A percentile compares a stretch with the other conserved stretches of the same genome.
phyloP scores from a whole-genome alignment of 495 filamentous ascomycete species.

The Bacidia gigantensis region DNA sequence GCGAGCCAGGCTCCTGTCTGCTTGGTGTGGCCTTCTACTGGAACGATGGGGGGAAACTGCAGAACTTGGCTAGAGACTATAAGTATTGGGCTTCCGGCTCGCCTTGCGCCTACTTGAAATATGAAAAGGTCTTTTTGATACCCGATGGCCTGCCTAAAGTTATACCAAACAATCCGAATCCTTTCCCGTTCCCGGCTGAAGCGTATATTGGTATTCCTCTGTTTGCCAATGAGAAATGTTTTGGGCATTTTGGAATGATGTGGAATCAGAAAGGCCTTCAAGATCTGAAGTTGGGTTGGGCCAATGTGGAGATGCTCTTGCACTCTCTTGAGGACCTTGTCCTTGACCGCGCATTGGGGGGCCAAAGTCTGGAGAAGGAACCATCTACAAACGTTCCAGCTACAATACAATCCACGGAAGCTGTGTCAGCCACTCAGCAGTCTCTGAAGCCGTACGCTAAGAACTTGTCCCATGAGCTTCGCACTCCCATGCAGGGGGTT shows the following conservation, averaged over 20 bases:
- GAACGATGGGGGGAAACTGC: slow-evolving; percentile 45
- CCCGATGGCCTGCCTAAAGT: slow-evolving; percentile 47
- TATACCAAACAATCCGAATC: slow-evolving; percentile 45
- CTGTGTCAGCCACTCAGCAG: slow-evolving; percentile 41
- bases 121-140: slow-evolving; percentile 62
- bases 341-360: slow-evolving; percentile 37
- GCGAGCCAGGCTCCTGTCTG: slow-evolving; percentile 45
- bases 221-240: slow-evolving; percentile 53
- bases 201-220: slow-evolving; percentile 63
- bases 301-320: slow-evolving; percentile 56
- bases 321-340: slow-evolving; percentile 67
- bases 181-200: slow-evolving; percentile 46
- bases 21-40: slow-evolving; percentile 57
- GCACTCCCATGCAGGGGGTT: slow-evolving; percentile 77
- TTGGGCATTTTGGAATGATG: slow-evolving; percentile 63
- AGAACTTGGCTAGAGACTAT: slow-evolving; percentile 42
- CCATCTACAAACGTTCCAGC: slow-evolving; percentile 1
- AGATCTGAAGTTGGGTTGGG: slow-evolving; percentile 48
- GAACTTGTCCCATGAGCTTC: slow-evolving; percentile 64
- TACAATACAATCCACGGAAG: slow-evolving; percentile 34
- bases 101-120: slow-evolving; percentile 55
- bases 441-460: slow-evolving; percentile 67
- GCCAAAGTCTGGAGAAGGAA: slow-evolving; percentile 20
- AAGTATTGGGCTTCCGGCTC: slow-evolving; percentile 52
- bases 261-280: slow-evolving; percentile 52